Evolutionary conservation across 225 moss, liverwort and hornwort genomes (phyloP).

Genomic region (Pseudisothecium myosuroides): DNA sequence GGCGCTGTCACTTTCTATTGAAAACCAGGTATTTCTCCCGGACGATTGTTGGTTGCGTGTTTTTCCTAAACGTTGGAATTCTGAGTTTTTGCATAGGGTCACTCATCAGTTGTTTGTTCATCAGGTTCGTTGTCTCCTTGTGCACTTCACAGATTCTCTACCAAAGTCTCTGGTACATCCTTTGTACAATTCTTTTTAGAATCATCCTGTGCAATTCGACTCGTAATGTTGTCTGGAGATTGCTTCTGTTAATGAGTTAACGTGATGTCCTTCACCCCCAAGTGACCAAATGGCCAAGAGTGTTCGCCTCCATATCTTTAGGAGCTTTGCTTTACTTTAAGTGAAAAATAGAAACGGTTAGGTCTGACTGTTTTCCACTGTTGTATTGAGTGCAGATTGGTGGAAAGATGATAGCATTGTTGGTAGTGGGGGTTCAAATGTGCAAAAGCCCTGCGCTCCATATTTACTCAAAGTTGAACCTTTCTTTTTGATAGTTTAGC

Average conservation of each 20-base stretch:
- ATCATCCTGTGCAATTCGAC: background rate
- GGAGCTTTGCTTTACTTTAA: background rate
- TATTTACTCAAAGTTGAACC: conserved; percentile 12
- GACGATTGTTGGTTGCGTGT: background rate
- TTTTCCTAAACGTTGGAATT: background rate
- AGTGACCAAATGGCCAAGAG: background rate
- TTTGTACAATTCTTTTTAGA: too few species aligned
- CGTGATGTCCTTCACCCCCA: background rate
- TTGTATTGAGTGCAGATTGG: conserved; percentile 53
- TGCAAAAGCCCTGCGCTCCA: conserved; percentile 38
- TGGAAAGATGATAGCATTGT: conserved; percentile 61
- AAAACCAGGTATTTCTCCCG: background rate
- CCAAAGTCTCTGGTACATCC: background rate
- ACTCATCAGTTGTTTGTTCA: background rate
- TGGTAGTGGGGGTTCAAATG: conserved; percentile 54
- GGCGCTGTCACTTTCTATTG: too few species aligned
- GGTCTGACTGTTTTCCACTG: background rate
- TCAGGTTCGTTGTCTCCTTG: background rate
- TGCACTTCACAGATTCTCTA: background rate
- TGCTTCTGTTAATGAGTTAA: background rate
- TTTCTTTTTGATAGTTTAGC: background rate
- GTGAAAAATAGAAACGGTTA: background rate
- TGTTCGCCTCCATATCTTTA: background rate
- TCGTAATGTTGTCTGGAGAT: background rate
- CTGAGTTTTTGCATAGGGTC: background rate